Conservation (phyloP, 768 basidiomycete species). For the Pleurotus tuber-regium region DNA sequence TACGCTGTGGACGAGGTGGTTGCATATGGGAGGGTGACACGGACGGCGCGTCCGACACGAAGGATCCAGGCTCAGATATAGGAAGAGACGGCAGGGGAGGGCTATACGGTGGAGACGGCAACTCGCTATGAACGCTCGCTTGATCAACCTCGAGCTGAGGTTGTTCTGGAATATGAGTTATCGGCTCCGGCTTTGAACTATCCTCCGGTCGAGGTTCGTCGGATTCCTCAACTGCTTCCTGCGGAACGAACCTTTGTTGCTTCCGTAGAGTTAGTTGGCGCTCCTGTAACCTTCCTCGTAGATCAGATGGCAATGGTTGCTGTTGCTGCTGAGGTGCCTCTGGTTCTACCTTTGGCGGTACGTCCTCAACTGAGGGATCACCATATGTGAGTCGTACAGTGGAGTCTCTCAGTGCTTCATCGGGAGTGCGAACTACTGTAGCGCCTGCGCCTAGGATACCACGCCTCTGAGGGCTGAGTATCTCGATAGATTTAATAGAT, state of each 20-base stretch:
- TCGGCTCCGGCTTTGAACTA: neutral
- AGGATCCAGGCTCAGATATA: constrained; percentile 9
- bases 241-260: neutral
- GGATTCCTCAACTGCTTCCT: constrained; percentile 1
- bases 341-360: neutral
- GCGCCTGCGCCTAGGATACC: constrained; percentile 70
- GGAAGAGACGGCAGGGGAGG: constrained; percentile 60
- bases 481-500: constrained; percentile 37
- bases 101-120: constrained; percentile 35
- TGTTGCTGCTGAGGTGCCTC: constrained; percentile 10
- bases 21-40: constrained; percentile 25
- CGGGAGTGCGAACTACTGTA: constrained; percentile 73
- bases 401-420: constrained; percentile 65
- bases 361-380: constrained; percentile 16
- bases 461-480: constrained; percentile 35
- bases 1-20: constrained; percentile 35
- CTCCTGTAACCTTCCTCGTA: constrained; percentile 9
- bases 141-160: neutral
- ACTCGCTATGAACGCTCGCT: constrained; percentile 12
- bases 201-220: neutral
- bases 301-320: constrained; percentile 11
- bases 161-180: constrained; percentile 1
- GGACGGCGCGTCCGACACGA: constrained; percentile 15
- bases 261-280: constrained; percentile 3
- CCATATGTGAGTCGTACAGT: constrained; percentile 39